Percentiles rank a stretch among this genome's conserved stretches.
Evolutionary conservation across 108 stramenopile genomes (phyloP).

Genomic region (Hondaea fermentalgiana): DNA sequence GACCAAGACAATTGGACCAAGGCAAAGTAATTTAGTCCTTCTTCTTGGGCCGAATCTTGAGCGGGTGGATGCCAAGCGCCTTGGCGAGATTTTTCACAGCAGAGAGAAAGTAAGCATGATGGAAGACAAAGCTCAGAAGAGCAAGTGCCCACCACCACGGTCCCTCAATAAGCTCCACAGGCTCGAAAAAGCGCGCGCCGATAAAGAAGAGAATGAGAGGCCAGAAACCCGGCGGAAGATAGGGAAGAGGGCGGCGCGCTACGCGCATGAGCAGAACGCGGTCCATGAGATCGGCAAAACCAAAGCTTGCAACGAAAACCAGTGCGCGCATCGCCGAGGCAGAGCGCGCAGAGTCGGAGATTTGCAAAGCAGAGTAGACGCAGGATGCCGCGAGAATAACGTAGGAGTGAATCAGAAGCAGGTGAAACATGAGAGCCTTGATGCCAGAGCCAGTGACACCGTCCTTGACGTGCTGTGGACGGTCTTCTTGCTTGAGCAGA

Average conservation of each 20-base stretch:
- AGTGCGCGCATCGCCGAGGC: background rate
- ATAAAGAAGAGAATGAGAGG: background rate
- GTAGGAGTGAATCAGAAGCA: background rate
- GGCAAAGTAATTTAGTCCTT: background rate
- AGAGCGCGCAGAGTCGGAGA: background rate
- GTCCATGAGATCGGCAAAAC: background rate
- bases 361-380: background rate
- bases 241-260: background rate
- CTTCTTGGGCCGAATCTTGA: background rate
- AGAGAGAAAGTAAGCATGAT: background rate
- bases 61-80: background rate
- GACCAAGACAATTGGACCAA: no score
- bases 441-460: background rate
- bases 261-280: slow-evolving; percentile 12
- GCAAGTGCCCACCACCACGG: background rate
- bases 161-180: background rate
- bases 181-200: background rate
- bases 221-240: background rate
- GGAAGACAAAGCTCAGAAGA: background rate
- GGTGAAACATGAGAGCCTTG: background rate
- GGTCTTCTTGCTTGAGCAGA: background rate
- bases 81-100: background rate
- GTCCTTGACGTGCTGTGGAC: slow-evolving; percentile 2
- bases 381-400: background rate
- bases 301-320: background rate